Percentiles rank a stretch among this genome's conserved stretches.
Evolutionary conservation across 352 stramenopile species (phyloP).

Genomic region (Pythium sp.): DNA sequence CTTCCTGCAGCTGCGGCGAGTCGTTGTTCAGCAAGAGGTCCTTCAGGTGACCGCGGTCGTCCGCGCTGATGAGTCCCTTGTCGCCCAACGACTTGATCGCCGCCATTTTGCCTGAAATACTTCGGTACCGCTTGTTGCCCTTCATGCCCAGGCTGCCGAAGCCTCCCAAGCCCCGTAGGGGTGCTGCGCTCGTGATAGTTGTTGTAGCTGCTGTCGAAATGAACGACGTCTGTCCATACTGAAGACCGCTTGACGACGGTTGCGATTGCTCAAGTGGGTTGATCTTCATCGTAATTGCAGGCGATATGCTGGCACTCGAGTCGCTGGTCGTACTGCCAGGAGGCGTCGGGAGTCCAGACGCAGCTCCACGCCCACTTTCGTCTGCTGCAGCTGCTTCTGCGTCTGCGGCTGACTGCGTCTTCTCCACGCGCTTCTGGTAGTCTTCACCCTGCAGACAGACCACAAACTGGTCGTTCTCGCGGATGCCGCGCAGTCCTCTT

Average conservation of each 20-base stretch:
- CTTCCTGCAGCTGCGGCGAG: conserved; percentile 69
- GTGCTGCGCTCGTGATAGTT: conserved; percentile 6
- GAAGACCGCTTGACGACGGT: conserved; percentile 6
- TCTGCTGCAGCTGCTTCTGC: not conserved
- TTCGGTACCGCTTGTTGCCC: conserved; percentile 69
- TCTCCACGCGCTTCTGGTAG: conserved; percentile 44
- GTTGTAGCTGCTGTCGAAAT: not conserved
- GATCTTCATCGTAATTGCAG: not conserved
- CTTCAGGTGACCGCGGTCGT: conserved; percentile 69
- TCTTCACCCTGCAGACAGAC: conserved; percentile 68
- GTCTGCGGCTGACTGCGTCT: not conserved
- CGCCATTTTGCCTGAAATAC: conserved; percentile 79
- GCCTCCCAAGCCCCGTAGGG: conserved; percentile 27
- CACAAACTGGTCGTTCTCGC: conserved; percentile 77
- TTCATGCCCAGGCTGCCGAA: conserved; percentile 42
- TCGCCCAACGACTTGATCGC: conserved; percentile 77
- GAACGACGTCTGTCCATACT: conserved; percentile 19
- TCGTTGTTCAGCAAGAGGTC: conserved; percentile 80
- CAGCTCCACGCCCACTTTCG: not conserved
- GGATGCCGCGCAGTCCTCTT: conserved; percentile 65
- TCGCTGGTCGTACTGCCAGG: not conserved
- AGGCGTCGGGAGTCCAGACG: not conserved
- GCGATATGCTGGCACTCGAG: conserved; percentile 5
- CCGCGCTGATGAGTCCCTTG: conserved; percentile 67
- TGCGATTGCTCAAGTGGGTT: not conserved